A percentile compares a stretch with the other conserved stretches of the same genome.
These are phyloP conservation scores for Sclerotinia borealis DNA, from an alignment of 2,329 filamentous ascomycete genomes.

Conservation along the genomic window DNA sequence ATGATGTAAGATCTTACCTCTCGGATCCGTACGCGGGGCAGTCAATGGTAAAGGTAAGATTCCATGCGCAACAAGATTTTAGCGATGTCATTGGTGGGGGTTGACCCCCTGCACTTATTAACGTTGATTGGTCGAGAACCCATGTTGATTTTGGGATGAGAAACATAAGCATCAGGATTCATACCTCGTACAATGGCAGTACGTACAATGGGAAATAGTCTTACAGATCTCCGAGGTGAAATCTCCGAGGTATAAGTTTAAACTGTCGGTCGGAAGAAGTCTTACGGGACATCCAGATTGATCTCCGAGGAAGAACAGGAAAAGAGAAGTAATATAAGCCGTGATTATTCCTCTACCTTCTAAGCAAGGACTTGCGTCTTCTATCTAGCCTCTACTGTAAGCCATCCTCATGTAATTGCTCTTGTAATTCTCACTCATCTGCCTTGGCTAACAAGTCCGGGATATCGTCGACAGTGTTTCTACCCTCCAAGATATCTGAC, in stretches of 20 bases:
- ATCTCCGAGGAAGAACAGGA: constrained; percentile 1
- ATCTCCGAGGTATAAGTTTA: background rate
- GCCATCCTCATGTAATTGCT: background rate
- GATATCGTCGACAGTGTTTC: constrained; percentile 71
- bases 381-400: constrained; percentile 1
- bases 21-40: constrained; percentile 8
- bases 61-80: background rate
- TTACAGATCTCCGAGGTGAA: background rate
- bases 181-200: background rate
- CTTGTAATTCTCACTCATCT: constrained; percentile 14
- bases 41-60: background rate
- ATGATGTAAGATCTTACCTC: background rate
- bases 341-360: background rate
- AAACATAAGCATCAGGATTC: background rate
- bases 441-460: constrained; percentile 47
- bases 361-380: constrained; percentile 10
- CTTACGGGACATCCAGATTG: background rate
- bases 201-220: background rate
- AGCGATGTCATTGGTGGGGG: constrained; percentile 5
- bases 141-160: background rate
- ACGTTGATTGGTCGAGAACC: background rate
- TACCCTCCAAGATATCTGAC: constrained; percentile 66
- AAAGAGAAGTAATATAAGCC: background rate
- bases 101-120: background rate
- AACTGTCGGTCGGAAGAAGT: background rate